Conservation (phyloP, 441 rosid genomes). For the Erodium trifolium region DNA sequence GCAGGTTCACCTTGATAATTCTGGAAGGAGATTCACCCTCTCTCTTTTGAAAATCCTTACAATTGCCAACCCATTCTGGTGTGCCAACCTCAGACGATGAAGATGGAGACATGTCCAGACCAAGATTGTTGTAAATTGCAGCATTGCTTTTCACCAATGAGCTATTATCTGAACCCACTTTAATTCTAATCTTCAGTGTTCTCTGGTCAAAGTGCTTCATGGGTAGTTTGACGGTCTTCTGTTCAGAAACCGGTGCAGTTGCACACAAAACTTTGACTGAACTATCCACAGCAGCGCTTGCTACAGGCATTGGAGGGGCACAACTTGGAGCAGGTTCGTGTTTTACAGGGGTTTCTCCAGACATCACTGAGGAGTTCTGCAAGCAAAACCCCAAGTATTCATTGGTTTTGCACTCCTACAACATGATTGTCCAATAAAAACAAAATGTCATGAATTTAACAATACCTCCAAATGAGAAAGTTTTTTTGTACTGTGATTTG, state of each 20-base stretch:
- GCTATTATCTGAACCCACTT: constrained; percentile 25
- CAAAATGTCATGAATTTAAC: background rate
- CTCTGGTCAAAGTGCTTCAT: constrained; percentile 23
- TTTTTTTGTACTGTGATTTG: constrained; percentile 24
- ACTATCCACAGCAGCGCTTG: constrained; percentile 18
- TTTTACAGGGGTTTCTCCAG: background rate
- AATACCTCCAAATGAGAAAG: constrained; percentile 20
- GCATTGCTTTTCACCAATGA: constrained; percentile 21
- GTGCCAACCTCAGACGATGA: constrained; percentile 34
- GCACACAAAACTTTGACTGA: constrained; percentile 20
- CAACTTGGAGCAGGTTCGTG: constrained; percentile 5
- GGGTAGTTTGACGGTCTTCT: constrained; percentile 22
- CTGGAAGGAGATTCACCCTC: constrained; percentile 30
- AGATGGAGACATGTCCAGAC: constrained; percentile 38
- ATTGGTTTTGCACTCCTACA: constrained; percentile 13
- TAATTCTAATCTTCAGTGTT: constrained; percentile 32
- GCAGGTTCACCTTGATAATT: constrained; percentile 48
- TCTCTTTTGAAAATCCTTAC: constrained; percentile 16
- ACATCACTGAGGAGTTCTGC: background rate
- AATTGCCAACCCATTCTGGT: constrained; percentile 28
- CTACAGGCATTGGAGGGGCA: constrained; percentile 5
- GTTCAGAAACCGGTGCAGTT: background rate
- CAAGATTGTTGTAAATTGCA: constrained; percentile 32
- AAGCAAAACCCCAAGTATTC: background rate
- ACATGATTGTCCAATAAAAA: constrained; percentile 12